Conservation (phyloP, 306 rosid species). For the Vachellia pachyceras region DNA sequence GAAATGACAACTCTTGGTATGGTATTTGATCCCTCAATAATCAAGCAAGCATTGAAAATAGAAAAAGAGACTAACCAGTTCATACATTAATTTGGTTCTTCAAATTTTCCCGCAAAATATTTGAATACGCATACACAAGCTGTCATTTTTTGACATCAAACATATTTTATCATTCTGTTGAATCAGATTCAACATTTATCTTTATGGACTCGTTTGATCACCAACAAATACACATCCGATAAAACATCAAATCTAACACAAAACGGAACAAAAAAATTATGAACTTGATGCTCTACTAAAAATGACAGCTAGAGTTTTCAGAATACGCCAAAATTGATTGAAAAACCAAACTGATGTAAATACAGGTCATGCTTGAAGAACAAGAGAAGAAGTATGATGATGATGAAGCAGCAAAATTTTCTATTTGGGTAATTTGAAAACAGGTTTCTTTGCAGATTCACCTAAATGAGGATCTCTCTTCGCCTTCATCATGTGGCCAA, state of each 20-base stretch:
- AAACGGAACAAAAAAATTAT: not conserved
- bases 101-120: not conserved
- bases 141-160: not conserved
- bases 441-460: conserved; percentile 55
- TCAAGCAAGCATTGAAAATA: not conserved
- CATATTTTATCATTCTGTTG: not conserved
- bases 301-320: not conserved
- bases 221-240: not conserved
- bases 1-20: conserved; percentile 6
- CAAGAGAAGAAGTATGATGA: not conserved
- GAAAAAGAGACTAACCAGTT: not conserved
- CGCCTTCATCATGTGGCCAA: conserved; percentile 63
- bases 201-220: not conserved
- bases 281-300: not conserved
- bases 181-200: not conserved
- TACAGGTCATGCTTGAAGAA: not conserved
- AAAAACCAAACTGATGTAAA: not conserved
- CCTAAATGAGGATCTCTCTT: conserved; percentile 56
- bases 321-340: not conserved
- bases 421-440: conserved; percentile 51
- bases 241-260: not conserved
- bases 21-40: conserved; percentile 27
- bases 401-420: not conserved
- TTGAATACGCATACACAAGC: not conserved
- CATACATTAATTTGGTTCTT: not conserved